Percentiles rank a stretch among this genome's conserved stretches.
These are phyloP conservation scores for Mangifera indica DNA, from an alignment of 345 rosid genomes.

Conservation along the genomic window DNA sequence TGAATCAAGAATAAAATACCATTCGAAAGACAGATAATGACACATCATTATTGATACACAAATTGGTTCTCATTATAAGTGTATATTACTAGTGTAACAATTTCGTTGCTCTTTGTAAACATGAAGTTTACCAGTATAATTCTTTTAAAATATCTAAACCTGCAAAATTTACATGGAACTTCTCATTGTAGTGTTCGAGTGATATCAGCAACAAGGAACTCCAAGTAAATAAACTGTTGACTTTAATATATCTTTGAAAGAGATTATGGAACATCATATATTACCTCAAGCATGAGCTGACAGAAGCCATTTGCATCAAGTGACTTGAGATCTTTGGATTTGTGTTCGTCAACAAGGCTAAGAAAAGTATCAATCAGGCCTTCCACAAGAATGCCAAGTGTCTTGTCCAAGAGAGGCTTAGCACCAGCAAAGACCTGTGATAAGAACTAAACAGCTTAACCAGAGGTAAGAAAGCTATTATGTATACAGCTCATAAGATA, in stretches of 20 bases:
- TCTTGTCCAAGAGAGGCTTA: constrained; percentile 89
- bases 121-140: too few relatives aligned
- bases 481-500: constrained; percentile 1
- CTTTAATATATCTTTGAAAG: background rate
- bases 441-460: constrained; percentile 13
- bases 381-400: constrained; percentile 89
- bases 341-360: constrained; percentile 74
- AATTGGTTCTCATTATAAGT: too few relatives aligned
- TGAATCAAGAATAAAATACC: too few relatives aligned
- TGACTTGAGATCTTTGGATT: constrained; percentile 56
- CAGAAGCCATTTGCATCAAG: constrained; percentile 95
- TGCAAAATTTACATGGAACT: too few relatives aligned
- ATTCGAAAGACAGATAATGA: too few relatives aligned
- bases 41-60: too few relatives aligned
- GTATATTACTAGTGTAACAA: background rate
- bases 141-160: too few relatives aligned
- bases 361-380: constrained; percentile 91
- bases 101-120: too few relatives aligned
- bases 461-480: background rate
- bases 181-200: background rate
- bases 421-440: constrained; percentile 91
- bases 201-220: background rate
- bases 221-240: constrained; percentile 5
- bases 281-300: constrained; percentile 97
- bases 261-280: constrained; percentile 11